Conservation (phyloP, 1,139 yeast species). For the Torulaspora pretoriensis region DNA sequence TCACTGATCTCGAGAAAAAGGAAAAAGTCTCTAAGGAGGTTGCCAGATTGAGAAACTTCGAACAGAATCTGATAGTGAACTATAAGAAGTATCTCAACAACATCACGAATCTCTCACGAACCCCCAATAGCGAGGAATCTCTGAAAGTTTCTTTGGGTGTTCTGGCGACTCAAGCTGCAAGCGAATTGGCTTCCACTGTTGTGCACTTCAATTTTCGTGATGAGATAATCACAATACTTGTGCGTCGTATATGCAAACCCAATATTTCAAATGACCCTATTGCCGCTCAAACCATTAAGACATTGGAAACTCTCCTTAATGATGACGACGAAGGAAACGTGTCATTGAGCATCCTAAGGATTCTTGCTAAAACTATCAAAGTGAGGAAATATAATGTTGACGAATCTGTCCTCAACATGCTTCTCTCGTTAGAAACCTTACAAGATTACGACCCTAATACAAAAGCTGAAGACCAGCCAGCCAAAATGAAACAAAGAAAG, state of each 20-base stretch:
- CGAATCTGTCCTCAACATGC: conserved; percentile 71
- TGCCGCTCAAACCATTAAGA: conserved; percentile 58
- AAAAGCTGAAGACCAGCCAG: conserved; percentile 41
- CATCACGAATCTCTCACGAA: conserved; percentile 41
- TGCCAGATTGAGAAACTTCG: conserved; percentile 68
- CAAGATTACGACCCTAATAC: conserved; percentile 76
- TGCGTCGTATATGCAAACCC: conserved; percentile 60
- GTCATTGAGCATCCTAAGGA: conserved; percentile 65
- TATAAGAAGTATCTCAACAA: conserved; percentile 66
- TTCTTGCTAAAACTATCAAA: conserved; percentile 64
- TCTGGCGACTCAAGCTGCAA: conserved; percentile 52
- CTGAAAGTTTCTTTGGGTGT: conserved; percentile 41
- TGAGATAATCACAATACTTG: conserved; percentile 63
- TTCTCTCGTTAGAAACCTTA: conserved; percentile 68
- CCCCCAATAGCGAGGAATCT: conserved; percentile 38
- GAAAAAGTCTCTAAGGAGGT: conserved; percentile 84
- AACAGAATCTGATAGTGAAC: conserved; percentile 66
- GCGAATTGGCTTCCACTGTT: conserved; percentile 65
- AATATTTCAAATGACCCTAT: conserved; percentile 44
- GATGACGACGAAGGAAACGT: conserved; percentile 74
- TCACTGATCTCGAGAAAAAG: conserved; percentile 73
- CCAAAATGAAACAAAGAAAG: conserved; percentile 56
- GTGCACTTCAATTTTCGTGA: conserved; percentile 77
- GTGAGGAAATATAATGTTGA: conserved; percentile 77
- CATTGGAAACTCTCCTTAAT: conserved; percentile 66